Conservation (phyloP, 257 asterid species). For the Verbena officinalis region DNA sequence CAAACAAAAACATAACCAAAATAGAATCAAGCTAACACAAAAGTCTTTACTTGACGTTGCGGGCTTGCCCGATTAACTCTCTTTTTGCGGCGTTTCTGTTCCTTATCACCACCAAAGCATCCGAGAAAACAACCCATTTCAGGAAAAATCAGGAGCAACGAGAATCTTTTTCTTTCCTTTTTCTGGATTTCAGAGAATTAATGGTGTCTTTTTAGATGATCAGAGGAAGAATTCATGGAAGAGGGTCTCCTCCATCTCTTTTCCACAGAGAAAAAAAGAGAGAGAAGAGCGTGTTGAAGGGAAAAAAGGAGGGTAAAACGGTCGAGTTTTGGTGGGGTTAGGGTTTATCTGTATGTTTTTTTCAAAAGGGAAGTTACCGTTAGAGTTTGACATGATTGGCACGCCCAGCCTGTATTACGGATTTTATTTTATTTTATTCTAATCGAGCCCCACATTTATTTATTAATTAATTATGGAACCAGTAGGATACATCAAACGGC, state of each 20-base stretch:
- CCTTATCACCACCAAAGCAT: conserved; percentile 79
- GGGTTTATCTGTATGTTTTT: conserved; percentile 38
- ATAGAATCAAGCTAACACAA: conserved; percentile 21
- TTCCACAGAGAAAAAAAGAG: conserved; percentile 29
- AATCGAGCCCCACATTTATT: neutral
- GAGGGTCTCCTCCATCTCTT: conserved; percentile 36
- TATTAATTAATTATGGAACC: neutral
- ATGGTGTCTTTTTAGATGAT: conserved; percentile 13
- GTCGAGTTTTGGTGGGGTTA: conserved; percentile 50
- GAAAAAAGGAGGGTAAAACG: conserved; percentile 38
- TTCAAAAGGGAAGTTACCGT: conserved; percentile 56
- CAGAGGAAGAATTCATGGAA: conserved; percentile 22
- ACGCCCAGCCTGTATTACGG: conserved; percentile 1
- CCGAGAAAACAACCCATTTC: conserved; percentile 89
- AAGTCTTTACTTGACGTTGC: conserved; percentile 53
- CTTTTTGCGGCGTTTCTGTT: conserved; percentile 54
- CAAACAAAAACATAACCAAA: conserved; percentile 6
- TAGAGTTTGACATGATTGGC: conserved; percentile 29
- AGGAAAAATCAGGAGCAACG: conserved; percentile 13
- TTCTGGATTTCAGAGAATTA: conserved; percentile 21
- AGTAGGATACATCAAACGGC: too few species aligned
- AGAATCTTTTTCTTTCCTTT: neutral
- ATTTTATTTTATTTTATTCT: neutral
- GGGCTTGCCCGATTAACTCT: conserved; percentile 56
- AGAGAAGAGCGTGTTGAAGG: conserved; percentile 32